Conservation (phyloP, 257 asterid genomes). For the Plantago ovata region DNA sequence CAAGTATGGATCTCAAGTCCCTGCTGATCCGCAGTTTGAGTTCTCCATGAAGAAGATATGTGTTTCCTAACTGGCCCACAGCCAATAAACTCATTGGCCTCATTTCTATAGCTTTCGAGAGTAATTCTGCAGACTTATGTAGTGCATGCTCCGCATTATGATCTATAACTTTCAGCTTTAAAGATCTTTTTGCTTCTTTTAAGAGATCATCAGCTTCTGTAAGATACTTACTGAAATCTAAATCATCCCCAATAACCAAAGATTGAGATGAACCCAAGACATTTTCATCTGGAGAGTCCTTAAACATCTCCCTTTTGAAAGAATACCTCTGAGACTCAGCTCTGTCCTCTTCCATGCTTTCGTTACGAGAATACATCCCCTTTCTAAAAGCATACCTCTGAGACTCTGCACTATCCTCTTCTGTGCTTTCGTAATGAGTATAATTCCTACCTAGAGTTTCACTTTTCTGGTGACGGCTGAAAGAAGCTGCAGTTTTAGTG, state of each 20-base stretch:
- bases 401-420: slow-evolving; percentile 36
- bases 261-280: slow-evolving; percentile 26
- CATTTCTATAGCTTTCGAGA: slow-evolving; percentile 62
- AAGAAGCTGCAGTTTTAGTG: slow-evolving; percentile 31
- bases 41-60: slow-evolving; percentile 92
- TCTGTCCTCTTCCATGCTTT: background rate
- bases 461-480: slow-evolving; percentile 29
- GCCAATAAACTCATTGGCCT: slow-evolving; percentile 93
- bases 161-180: slow-evolving; percentile 34
- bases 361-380: slow-evolving; percentile 17
- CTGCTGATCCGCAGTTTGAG: slow-evolving; percentile 62
- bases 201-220: slow-evolving; percentile 62
- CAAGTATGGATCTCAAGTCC: slow-evolving; percentile 59
- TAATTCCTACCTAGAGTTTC: slow-evolving; percentile 23
- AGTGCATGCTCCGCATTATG: slow-evolving; percentile 53
- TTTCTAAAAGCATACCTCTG: slow-evolving; percentile 28
- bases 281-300: slow-evolving; percentile 30
- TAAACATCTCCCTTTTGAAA: slow-evolving; percentile 3
- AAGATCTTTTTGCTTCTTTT: slow-evolving; percentile 60
- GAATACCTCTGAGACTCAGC: slow-evolving; percentile 1
- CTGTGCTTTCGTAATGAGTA: slow-evolving; percentile 27
- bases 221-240: slow-evolving; percentile 55
- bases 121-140: slow-evolving; percentile 49
- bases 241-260: slow-evolving; percentile 38
- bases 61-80: slow-evolving; percentile 80